Conservation (phyloP, 345 rosid genomes). For the Corchorus capsularis region DNA sequence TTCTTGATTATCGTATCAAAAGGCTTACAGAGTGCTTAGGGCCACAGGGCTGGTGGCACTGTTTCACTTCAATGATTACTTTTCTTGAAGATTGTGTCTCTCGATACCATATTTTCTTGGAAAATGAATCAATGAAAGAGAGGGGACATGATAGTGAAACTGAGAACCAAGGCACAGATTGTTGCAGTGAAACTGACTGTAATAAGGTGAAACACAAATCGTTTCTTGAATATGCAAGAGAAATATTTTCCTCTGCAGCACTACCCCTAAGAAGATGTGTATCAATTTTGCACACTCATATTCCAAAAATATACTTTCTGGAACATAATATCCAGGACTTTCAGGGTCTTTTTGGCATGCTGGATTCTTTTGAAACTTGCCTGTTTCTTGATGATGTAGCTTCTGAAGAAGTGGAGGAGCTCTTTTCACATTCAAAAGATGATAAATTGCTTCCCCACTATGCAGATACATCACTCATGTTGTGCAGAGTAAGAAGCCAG, state of each 20-base stretch:
- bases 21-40: conserved; percentile 35
- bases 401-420: conserved; percentile 29
- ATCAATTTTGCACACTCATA: conserved; percentile 32
- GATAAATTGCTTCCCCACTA: not conserved
- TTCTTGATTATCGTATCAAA: conserved; percentile 44
- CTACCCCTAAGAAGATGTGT: conserved; percentile 29
- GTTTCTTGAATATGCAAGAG: conserved; percentile 35
- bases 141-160: conserved; percentile 8
- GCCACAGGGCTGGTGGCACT: conserved; percentile 29
- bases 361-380: conserved; percentile 26
- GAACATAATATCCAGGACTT: conserved; percentile 22
- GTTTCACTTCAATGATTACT: conserved; percentile 27
- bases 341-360: conserved; percentile 20
- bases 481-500: conserved; percentile 25
- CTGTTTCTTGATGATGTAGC: conserved; percentile 22
- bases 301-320: conserved; percentile 26
- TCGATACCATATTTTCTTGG: conserved; percentile 29
- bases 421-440: conserved; percentile 22
- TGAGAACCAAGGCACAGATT: conserved; percentile 1
- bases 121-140: conserved; percentile 24
- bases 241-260: conserved; percentile 1
- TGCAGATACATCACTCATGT: not conserved
- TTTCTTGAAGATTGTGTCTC: conserved; percentile 32
- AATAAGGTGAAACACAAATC: conserved; percentile 14
- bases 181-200: not conserved